Percentiles rank a stretch among this genome's conserved stretches.
Evolutionary conservation across 2,329 filamentous ascomycete species (phyloP).

Genomic region (Trichoderma koningii): DNA sequence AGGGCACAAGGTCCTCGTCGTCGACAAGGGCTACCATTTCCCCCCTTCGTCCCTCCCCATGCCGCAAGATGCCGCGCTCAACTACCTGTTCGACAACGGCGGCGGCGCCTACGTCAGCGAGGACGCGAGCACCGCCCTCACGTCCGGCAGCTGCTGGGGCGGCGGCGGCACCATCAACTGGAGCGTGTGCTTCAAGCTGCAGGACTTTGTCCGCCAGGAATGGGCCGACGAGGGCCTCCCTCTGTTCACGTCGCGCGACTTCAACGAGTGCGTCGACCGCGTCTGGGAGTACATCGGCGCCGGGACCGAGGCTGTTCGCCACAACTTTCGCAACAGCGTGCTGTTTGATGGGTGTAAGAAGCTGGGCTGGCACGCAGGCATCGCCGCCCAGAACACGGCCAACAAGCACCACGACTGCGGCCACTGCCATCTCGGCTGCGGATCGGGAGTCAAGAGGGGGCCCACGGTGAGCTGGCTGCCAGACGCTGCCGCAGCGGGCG

Average conservation of each 20-base stretch:
- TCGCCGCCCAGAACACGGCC: constrained; percentile 78
- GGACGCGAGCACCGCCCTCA: constrained; percentile 59
- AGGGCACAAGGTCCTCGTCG: constrained; percentile 73
- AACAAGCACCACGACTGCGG: constrained; percentile 74
- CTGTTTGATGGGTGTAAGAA: constrained; percentile 75
- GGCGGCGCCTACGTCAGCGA: constrained; percentile 62
- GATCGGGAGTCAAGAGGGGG: constrained; percentile 74
- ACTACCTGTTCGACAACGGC: constrained; percentile 70
- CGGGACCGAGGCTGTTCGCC: constrained; percentile 62
- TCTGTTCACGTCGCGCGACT: constrained; percentile 73
- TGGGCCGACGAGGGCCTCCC: constrained; percentile 72
- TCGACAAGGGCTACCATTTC: constrained; percentile 82
- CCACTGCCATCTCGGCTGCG: constrained; percentile 62
- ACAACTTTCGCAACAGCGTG: constrained; percentile 71
- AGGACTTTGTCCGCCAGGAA: constrained; percentile 74
- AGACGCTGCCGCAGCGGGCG: constrained; percentile 75
- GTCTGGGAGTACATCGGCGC: constrained; percentile 81
- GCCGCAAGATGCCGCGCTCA: constrained; percentile 59
- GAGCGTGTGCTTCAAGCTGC: constrained; percentile 67
- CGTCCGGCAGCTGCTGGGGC: constrained; percentile 75
- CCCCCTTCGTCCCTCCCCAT: constrained; percentile 73
- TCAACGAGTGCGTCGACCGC: constrained; percentile 75
- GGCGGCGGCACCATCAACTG: constrained; percentile 90
- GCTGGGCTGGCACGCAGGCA: constrained; percentile 69
- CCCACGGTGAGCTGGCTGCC: constrained; percentile 76